These are phyloP conservation scores for Fagopyrum esculentum DNA, from an alignment of 148 eudicot genomes.

Conservation along the genomic window DNA sequence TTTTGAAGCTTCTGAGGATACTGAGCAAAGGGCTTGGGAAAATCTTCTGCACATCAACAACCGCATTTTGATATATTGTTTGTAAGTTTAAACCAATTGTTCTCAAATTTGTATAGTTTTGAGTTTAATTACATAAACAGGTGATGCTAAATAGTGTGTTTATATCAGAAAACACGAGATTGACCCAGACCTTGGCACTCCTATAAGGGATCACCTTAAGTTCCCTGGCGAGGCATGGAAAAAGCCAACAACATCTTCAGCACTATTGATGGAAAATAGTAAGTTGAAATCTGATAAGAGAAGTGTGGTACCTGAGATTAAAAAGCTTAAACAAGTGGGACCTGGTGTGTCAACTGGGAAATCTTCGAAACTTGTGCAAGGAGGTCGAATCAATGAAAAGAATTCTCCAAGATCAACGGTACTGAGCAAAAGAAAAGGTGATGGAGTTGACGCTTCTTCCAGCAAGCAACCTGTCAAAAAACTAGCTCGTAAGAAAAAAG, in stretches of 20 bases:
- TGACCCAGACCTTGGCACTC: slow-evolving; percentile 51
- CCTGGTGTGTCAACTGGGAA: slow-evolving; percentile 21
- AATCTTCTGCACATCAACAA: slow-evolving; percentile 45
- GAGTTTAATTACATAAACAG: background rate
- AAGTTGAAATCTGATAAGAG: slow-evolving; percentile 12
- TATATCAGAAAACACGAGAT: slow-evolving; percentile 71
- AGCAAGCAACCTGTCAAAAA: slow-evolving; percentile 20
- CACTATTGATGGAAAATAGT: slow-evolving; percentile 7
- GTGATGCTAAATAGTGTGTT: background rate
- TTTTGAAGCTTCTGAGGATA: slow-evolving; percentile 45
- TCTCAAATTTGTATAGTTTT: background rate
- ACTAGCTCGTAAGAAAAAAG: slow-evolving; percentile 21
- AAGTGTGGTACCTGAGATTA: slow-evolving; percentile 20
- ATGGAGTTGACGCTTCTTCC: slow-evolving; percentile 19
- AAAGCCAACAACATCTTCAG: slow-evolving; percentile 28
- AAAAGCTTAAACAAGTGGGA: slow-evolving; percentile 30
- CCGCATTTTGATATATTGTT: slow-evolving; percentile 81
- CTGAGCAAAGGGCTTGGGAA: slow-evolving; percentile 79
- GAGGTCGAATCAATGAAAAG: slow-evolving; percentile 25
- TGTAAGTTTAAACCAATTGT: slow-evolving; percentile 42
- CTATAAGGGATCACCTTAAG: slow-evolving; percentile 60
- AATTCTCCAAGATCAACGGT: slow-evolving; percentile 18
- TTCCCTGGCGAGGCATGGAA: slow-evolving; percentile 38
- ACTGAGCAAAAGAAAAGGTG: slow-evolving; percentile 23
- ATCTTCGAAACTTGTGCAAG: slow-evolving; percentile 21